Base-by-base conservation (phyloP, 1,284 basidiomycete genomes). In the Phaffia rhodozyma region DNA sequence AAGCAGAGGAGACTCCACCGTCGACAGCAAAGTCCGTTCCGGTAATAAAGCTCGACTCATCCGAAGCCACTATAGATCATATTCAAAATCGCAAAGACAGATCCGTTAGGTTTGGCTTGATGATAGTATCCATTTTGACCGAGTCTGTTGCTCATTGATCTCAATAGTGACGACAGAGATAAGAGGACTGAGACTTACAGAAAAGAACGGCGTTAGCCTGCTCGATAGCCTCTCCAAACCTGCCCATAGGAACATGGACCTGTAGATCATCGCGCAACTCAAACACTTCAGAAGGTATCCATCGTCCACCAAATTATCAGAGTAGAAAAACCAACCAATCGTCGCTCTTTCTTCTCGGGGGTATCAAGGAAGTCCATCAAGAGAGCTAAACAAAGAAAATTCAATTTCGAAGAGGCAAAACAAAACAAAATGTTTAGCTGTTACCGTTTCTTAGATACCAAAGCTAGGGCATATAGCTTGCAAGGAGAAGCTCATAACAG, bases 311-410 rank as follows among this genome's bases (percentile, higher is more conserved):
- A 43, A 16, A 43, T 11, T 43, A 43, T 2, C 5, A 43, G 13
- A 11, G 13, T 2, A 43, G 13, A 11, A 2, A 43, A 43, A 16
- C 38, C 13, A 43, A 43, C 84, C 73, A 97, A 74, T 60, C 94
- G 82, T 56, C 93, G 84, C 67, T 96, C 84, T 68, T 87, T 84
- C 79, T 97, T 97, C 80, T 98, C 93, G 53, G 86, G 81, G n/a
- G 94, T 97, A 78, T 97, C 84, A 71, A 98, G 82, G 81, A 93
- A 97, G 75, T 97, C 87, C 93, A 98, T 98, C 38, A 98, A 81
- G 43, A 97, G 83, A 48, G 92, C 89, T 87, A 72, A 16, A 11
- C 16, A 11, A 11, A 43, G 16, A 11, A 43, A 7, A 11, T 43
- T 43, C 13, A 11, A 11, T 11, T 43, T 11, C 38, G 38, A 43